phyloP scores from a whole-genome alignment of 2,329 filamentous ascomycete species.

The Sporothrix protearum region DNA sequence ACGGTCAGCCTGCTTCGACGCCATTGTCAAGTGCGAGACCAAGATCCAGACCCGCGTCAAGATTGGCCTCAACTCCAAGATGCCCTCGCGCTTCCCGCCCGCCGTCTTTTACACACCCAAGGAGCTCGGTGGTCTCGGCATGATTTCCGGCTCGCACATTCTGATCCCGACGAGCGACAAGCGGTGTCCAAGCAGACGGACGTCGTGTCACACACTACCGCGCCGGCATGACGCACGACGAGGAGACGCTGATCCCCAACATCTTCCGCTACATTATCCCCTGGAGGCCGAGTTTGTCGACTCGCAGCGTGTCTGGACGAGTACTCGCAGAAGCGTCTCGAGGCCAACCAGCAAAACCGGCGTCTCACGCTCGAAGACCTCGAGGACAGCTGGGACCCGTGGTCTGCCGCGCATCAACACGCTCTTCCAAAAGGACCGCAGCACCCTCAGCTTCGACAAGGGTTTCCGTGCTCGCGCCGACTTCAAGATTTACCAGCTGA shows the following conservation, averaged over 20 bases:
- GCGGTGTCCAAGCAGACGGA: slow-evolving; percentile 97
- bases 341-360: slow-evolving; percentile 96
- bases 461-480: slow-evolving; percentile 93
- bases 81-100: slow-evolving; percentile 97
- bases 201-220: slow-evolving; percentile 92
- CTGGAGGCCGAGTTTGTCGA: slow-evolving; percentile 98
- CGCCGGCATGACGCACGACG: slow-evolving; percentile 95
- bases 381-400: slow-evolving; percentile 95
- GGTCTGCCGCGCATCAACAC: slow-evolving; percentile 98
- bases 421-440: slow-evolving; percentile 96
- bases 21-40: slow-evolving; percentile 98
- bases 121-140: slow-evolving; percentile 91
- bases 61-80: slow-evolving; percentile 98
- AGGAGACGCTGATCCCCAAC: slow-evolving; percentile 96
- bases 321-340: slow-evolving; percentile 94
- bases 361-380: slow-evolving; percentile 91
- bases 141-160: slow-evolving; percentile 98
- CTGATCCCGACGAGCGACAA: slow-evolving; percentile 96
- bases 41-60: slow-evolving; percentile 99
- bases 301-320: slow-evolving; percentile 99
- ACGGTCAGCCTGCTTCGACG: slow-evolving; percentile 93
- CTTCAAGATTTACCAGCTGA: slow-evolving; percentile 97
- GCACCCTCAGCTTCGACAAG: slow-evolving; percentile 96
- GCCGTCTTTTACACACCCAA: slow-evolving; percentile 99
- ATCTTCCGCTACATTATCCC: slow-evolving; percentile 99